A percentile compares a stretch with the other conserved stretches of the same genome.
Conservation (phyloP, 805 yeast species). For the Wickerhamomyces ciferrii region DNA sequence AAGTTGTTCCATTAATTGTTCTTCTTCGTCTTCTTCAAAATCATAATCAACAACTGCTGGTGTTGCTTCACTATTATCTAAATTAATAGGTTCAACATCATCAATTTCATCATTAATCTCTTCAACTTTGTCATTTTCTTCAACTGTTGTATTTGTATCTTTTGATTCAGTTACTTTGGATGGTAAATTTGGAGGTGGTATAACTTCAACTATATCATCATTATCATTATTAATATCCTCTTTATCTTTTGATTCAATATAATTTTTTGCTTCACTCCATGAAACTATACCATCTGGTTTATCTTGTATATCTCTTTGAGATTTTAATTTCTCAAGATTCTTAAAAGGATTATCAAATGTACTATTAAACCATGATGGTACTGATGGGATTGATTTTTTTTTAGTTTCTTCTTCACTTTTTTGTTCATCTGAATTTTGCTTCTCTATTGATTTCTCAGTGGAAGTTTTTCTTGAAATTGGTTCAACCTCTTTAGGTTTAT, state of each 20-base stretch:
- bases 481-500: neutral
- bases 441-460: neutral
- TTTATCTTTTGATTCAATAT: slow-evolving; percentile 12
- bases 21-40: slow-evolving; percentile 76
- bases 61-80: slow-evolving; percentile 2
- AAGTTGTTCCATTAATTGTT: slow-evolving; percentile 54
- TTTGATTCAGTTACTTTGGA: slow-evolving; percentile 1
- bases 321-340: neutral
- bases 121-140: neutral
- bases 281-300: slow-evolving; percentile 46
- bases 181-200: slow-evolving; percentile 5
- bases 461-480: neutral
- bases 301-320: slow-evolving; percentile 25
- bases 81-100: neutral
- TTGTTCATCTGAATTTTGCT: neutral
- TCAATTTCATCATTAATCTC: neutral
- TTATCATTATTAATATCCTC: slow-evolving; percentile 5
- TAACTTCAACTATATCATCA: slow-evolving; percentile 11
- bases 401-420: no score
- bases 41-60: slow-evolving; percentile 45
- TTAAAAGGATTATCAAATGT: slow-evolving; percentile 1
- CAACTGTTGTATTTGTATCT: no score
- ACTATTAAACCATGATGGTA: slow-evolving; percentile 1
- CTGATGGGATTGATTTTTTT: neutral
- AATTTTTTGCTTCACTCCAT: slow-evolving; percentile 41